phyloP scores from a whole-genome alignment of 2,329 filamentous ascomycete species.

The Aspergillus ustus region DNA sequence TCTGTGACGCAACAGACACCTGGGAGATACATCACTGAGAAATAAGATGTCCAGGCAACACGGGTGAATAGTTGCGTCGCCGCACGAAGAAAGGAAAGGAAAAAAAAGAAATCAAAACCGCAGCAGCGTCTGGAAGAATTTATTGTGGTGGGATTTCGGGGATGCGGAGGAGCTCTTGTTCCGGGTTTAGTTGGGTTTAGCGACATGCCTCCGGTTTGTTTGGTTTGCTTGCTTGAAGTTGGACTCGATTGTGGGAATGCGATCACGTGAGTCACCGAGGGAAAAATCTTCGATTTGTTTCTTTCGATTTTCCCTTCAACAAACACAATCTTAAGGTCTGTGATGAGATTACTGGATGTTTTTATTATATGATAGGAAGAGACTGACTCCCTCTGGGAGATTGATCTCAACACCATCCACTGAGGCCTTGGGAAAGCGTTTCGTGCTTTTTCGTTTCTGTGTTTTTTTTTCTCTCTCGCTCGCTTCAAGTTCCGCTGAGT shows the following conservation, averaged over 20 bases:
- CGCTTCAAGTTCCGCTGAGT: background rate
- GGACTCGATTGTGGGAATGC: too few relatives aligned
- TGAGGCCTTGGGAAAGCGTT: slow-evolving; percentile 37
- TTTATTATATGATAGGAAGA: slow-evolving; percentile 52
- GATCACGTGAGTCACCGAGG: slow-evolving; percentile 24
- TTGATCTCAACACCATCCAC: slow-evolving; percentile 49
- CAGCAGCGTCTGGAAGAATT: slow-evolving; percentile 22
- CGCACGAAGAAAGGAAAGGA: slow-evolving; percentile 73
- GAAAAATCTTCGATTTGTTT: slow-evolving; percentile 4
- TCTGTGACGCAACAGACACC: slow-evolving; percentile 85
- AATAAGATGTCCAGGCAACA: slow-evolving; percentile 74
- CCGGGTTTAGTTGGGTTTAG: background rate
- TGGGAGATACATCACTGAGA: slow-evolving; percentile 55
- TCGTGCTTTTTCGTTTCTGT: background rate
- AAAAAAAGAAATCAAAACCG: slow-evolving; percentile 42
- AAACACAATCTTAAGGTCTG: slow-evolving; percentile 35
- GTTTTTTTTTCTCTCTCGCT: slow-evolving; percentile 12
- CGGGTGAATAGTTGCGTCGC: slow-evolving; percentile 76
- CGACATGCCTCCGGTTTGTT: background rate
- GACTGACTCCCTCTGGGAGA: slow-evolving; percentile 47
- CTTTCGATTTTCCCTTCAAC: slow-evolving; percentile 24
- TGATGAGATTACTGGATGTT: slow-evolving; percentile 50
- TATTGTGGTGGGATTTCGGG: slow-evolving; percentile 26
- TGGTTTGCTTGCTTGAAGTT: background rate
- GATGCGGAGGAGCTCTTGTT: slow-evolving; percentile 22